These are phyloP conservation scores for Dichotomopilus funicola DNA, from an alignment of 2,329 filamentous ascomycete species.

Conservation along the genomic window DNA sequence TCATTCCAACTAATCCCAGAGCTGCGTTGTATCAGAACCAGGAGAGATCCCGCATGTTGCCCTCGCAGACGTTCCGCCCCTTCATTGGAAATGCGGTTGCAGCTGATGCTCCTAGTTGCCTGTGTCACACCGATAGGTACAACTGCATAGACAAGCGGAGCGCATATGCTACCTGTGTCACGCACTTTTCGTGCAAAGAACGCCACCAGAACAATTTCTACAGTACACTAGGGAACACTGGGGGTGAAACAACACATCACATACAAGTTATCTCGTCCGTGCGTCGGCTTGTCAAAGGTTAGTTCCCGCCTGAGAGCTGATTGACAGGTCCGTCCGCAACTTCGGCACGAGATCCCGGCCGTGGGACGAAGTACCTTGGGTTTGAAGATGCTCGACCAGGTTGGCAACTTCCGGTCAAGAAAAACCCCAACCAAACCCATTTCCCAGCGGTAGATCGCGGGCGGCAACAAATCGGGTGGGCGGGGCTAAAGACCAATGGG, in stretches of 20 bases:
- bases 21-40: too few relatives aligned
- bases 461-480: constrained; percentile 19
- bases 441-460: background rate
- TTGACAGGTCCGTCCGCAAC: constrained; percentile 16
- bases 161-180: constrained; percentile 8
- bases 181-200: background rate
- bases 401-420: too few relatives aligned
- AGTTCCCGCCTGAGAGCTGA: constrained; percentile 13
- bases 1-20: too few relatives aligned
- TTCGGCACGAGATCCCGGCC: constrained; percentile 21
- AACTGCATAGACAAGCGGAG: background rate
- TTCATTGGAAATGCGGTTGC: too few relatives aligned
- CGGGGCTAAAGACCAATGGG: constrained; percentile 18
- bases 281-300: constrained; percentile 12
- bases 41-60: too few relatives aligned
- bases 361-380: background rate
- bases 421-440: background rate
- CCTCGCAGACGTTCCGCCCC: too few relatives aligned
- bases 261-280: constrained; percentile 2
- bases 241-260: background rate
- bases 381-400: too few relatives aligned
- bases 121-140: background rate
- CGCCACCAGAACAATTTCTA: background rate
- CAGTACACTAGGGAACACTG: background rate
- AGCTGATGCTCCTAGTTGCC: too few relatives aligned